phyloP scores from a whole-genome alignment of 257 asterid genomes.

The Vinca minor region DNA sequence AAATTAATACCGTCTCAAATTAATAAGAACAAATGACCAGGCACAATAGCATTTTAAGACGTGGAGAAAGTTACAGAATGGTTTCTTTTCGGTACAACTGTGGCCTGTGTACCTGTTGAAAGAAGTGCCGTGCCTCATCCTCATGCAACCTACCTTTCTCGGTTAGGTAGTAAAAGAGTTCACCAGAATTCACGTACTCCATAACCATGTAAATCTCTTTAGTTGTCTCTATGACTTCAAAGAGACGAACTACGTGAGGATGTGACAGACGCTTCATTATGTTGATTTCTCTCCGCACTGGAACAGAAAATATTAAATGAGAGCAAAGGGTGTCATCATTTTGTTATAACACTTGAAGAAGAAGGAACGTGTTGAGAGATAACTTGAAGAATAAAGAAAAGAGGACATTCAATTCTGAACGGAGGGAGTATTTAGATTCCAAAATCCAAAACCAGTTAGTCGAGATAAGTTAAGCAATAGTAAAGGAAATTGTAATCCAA shows the following conservation, averaged over 20 bases:
- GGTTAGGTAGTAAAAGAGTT: constrained; percentile 43
- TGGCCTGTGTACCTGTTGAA: constrained; percentile 46
- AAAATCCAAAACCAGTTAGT: not conserved
- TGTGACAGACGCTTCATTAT: constrained; percentile 48
- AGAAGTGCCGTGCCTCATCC: constrained; percentile 55
- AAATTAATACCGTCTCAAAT: not conserved
- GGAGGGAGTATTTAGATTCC: too few relatives aligned
- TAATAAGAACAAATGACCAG: not conserved
- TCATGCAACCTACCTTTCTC: constrained; percentile 42
- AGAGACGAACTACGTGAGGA: constrained; percentile 60
- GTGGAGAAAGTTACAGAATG: not conserved
- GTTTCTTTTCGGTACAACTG: not conserved
- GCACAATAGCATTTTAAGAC: not conserved
- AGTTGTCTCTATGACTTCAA: constrained; percentile 61
- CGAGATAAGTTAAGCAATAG: not conserved
- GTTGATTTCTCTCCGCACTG: constrained; percentile 55
- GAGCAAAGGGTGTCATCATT: not conserved
- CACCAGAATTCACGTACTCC: constrained; percentile 62
- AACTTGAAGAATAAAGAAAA: not conserved
- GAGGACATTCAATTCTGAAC: too few relatives aligned
- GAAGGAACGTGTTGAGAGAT: not conserved
- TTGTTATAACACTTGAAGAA: not conserved
- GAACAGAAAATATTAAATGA: constrained; percentile 9
- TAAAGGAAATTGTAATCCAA: not conserved
- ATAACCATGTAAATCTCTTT: constrained; percentile 47